Evolutionary conservation across 768 basidiomycete genomes (phyloP).

Genomic region (Postia placenta): DNA sequence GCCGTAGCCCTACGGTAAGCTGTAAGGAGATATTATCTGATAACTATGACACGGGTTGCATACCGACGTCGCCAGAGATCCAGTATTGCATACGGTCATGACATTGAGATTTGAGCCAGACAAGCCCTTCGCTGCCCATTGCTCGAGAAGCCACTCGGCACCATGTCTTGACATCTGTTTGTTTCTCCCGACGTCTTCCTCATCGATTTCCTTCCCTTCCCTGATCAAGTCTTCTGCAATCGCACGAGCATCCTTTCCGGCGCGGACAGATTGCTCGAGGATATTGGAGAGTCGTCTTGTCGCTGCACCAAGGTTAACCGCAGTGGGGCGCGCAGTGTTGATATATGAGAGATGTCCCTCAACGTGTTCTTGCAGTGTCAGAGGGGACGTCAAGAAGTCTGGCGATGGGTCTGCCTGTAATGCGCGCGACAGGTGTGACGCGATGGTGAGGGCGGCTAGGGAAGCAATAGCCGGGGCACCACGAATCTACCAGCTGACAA

Average conservation of each 20-base stretch:
- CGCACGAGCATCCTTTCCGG: slow-evolving; percentile 36
- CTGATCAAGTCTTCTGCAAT: slow-evolving; percentile 51
- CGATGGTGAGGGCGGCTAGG: slow-evolving; percentile 77
- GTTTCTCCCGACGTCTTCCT: slow-evolving; percentile 86
- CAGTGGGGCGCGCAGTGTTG: slow-evolving; percentile 87
- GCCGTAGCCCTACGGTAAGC: slow-evolving; percentile 73
- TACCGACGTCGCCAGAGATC: slow-evolving; percentile 90
- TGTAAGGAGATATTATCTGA: slow-evolving; percentile 6
- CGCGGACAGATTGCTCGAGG: slow-evolving; percentile 33
- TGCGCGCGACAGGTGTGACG: slow-evolving; percentile 53
- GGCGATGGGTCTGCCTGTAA: slow-evolving; percentile 41
- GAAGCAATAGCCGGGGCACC: slow-evolving; percentile 96
- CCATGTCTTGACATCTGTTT: slow-evolving; percentile 80
- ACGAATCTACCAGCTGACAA: slow-evolving; percentile 46
- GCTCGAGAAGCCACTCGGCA: slow-evolving; percentile 74
- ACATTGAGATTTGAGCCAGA: slow-evolving; percentile 59
- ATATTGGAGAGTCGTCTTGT: slow-evolving; percentile 59
- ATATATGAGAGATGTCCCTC: slow-evolving; percentile 61
- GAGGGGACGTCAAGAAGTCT: slow-evolving; percentile 48
- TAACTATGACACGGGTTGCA: slow-evolving; percentile 18
- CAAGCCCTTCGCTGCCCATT: slow-evolving; percentile 34
- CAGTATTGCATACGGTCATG: slow-evolving; percentile 96
- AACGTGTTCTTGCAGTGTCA: slow-evolving; percentile 49
- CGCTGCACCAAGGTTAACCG: slow-evolving; percentile 90
- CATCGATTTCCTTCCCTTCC: slow-evolving; percentile 71